Conservation (phyloP, 495 filamentous ascomycete species). For the Penicillium verhagenii region DNA sequence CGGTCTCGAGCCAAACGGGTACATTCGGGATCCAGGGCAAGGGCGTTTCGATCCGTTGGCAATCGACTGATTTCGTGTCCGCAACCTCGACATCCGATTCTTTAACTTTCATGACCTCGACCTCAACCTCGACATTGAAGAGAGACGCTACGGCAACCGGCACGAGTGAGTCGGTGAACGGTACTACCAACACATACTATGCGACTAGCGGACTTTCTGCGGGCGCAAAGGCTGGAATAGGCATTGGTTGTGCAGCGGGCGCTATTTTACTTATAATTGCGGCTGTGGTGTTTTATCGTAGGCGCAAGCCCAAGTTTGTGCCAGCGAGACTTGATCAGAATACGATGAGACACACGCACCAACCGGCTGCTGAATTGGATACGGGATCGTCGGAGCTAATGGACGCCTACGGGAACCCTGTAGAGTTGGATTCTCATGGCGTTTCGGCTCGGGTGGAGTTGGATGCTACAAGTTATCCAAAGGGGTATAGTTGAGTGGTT, state of each 20-base stretch:
- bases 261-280: neutral
- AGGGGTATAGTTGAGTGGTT: too few species aligned
- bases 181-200: neutral
- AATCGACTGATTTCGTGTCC: neutral
- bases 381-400: too few species aligned
- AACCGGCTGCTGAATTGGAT: neutral
- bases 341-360: neutral
- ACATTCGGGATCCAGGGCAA: slow-evolving; percentile 1
- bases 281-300: neutral
- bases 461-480: too few species aligned
- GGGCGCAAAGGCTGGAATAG: neutral
- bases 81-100: neutral
- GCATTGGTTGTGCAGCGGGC: neutral
- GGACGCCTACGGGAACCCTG: too few species aligned
- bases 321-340: neutral
- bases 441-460: too few species aligned
- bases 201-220: neutral
- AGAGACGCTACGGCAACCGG: neutral
- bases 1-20: neutral
- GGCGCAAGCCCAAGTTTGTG: neutral
- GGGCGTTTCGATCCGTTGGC: slow-evolving; percentile 4
- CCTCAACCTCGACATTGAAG: neutral
- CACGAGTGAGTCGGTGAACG: neutral
- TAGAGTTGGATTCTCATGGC: too few species aligned
- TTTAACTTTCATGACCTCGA: neutral